Base-by-base conservation (phyloP, 2,329 filamentous ascomycete genomes). In the Ilyonectria destructans region DNA sequence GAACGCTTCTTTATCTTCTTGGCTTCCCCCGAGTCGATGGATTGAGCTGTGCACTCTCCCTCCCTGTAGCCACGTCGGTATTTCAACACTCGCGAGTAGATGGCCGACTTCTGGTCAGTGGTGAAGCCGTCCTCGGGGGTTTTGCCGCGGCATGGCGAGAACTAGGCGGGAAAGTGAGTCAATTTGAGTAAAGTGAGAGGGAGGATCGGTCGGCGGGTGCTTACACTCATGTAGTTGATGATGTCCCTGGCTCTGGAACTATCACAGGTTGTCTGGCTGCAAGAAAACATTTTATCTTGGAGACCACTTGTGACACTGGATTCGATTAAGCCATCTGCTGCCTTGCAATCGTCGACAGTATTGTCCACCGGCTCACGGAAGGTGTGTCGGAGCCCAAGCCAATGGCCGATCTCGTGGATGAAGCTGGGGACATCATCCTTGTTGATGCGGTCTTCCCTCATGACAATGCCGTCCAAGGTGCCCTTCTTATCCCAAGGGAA, bases 81-180 rank as follows among this genome's bases (percentile, higher is more conserved):
- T 31, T 74, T 69, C 10, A 75, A 45, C 33, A 67, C 66, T 9
- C 73, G 70, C 1, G 73, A 70, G 49, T 67, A 75, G 58, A 75
- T 75, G 51, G 71, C 67, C 12, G 73, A 69, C 60, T 74, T 75
- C 35, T 75, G 73, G 51, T 75, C 73, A 2, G 73, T 74, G 6
- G 72, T 74, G 54, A 75, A 74, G 37, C 71, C 72, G 21, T 69
- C 23, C 21, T 37, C 35, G 7, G 67, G 58, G 8, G 19, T 48
- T 31, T 69, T 63, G 21, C 71, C 69, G 13, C 64, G 64, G 29
- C 64, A 67, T 10, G 52, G 58, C 1, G 64, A 67, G 26, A 54
- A 67, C 64, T 67, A 46, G 62, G 43, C 54, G 13, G 26, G 15
- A 15, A 15, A 23, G 8, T 21, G 21, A 4, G 21, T 17, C 15